Conservation (phyloP, 768 basidiomycete species). For the Rubroboletus pulcherrimus region DNA sequence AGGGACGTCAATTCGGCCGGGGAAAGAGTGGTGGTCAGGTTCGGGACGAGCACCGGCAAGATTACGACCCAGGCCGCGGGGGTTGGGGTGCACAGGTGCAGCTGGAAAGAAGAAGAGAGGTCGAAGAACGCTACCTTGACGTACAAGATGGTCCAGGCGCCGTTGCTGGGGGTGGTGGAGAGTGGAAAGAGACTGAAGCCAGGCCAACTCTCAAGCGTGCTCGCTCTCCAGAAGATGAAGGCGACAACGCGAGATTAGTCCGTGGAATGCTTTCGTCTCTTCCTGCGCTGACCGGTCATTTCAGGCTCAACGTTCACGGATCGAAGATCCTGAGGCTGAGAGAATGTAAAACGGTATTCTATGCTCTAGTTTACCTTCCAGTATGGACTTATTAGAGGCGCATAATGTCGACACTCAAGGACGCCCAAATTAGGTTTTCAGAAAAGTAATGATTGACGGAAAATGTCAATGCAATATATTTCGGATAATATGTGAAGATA, state of each 20-base stretch:
- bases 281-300: conserved; percentile 6
- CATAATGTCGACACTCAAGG: conserved; percentile 6
- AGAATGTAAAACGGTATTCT: conserved; percentile 51
- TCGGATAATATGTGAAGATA: too few species aligned
- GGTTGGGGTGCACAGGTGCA: conserved; percentile 92
- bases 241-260: conserved; percentile 53
- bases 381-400: conserved; percentile 15
- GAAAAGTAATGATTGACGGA: too few species aligned
- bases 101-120: conserved; percentile 71
- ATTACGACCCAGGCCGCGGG: conserved; percentile 95
- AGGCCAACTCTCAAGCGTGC: conserved; percentile 55
- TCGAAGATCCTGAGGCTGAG: conserved; percentile 64
- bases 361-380: conserved; percentile 23
- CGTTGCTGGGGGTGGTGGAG: conserved; percentile 79
- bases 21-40: conserved; percentile 97
- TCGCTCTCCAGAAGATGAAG: conserved; percentile 78
- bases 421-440: too few species aligned
- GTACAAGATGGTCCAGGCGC: conserved; percentile 75
- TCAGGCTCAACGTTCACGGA: conserved; percentile 56
- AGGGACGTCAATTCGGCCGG: conserved; percentile 94
- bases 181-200: conserved; percentile 73
- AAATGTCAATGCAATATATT: too few species aligned
- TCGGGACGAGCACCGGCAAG: conserved; percentile 93
- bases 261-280: conserved; percentile 23
- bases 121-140: conserved; percentile 85